A percentile compares a stretch with the other conserved stretches of the same genome.
Conservation (phyloP, 176 grass and related monocot genomes). For the Zoysia pacifica region DNA sequence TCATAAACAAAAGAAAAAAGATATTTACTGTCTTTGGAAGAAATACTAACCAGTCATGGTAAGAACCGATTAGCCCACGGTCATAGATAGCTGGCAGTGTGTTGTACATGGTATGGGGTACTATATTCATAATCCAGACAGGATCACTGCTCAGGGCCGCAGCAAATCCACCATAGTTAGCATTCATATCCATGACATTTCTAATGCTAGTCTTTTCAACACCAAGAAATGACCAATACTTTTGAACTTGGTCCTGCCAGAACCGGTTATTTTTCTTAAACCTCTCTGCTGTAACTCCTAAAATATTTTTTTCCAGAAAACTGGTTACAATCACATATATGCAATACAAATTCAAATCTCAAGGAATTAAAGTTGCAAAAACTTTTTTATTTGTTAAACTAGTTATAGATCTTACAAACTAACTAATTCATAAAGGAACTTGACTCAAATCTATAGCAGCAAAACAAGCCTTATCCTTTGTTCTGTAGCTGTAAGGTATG, state of each 20-base stretch:
- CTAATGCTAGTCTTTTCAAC: constrained; percentile 61
- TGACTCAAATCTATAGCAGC: constrained; percentile 27
- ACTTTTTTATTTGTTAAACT: not conserved
- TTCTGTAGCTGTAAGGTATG: constrained; percentile 22
- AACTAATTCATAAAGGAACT: constrained; percentile 12
- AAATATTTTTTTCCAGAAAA: constrained; percentile 44
- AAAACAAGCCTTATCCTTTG: not conserved
- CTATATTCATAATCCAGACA: constrained; percentile 94
- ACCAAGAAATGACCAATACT: constrained; percentile 84
- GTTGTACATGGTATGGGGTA: constrained; percentile 67
- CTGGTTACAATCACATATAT: constrained; percentile 27
- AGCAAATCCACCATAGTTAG: constrained; percentile 87
- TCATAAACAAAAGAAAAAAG: constrained; percentile 12
- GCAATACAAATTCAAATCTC: constrained; percentile 14
- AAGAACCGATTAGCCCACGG: constrained; percentile 77
- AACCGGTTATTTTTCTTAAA: constrained; percentile 70
- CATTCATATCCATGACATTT: constrained; percentile 98
- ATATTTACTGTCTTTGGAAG: constrained; percentile 1
- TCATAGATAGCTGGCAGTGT: constrained; percentile 83
- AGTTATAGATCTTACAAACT: not conserved
- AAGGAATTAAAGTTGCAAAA: constrained; percentile 7
- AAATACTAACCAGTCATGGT: constrained; percentile 90
- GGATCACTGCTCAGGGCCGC: constrained; percentile 69
- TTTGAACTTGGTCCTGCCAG: constrained; percentile 68
- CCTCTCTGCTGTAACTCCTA: constrained; percentile 73